Evolutionary conservation across 495 filamentous ascomycete genomes (phyloP).

Genomic region (Penicillium silybi): DNA sequence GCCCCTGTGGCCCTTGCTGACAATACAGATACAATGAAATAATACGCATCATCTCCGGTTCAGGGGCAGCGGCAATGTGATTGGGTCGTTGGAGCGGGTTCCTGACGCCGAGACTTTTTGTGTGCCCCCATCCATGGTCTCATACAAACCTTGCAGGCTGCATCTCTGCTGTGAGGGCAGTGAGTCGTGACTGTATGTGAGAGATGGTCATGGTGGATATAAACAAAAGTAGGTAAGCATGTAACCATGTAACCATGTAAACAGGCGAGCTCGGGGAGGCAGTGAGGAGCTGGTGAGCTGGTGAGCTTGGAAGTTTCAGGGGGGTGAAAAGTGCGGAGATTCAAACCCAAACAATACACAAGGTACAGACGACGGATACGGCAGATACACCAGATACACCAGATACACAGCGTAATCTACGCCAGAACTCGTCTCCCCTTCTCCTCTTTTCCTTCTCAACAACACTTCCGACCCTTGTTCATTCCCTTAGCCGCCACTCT

Average conservation of each 20-base stretch:
- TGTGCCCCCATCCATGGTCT: conserved; percentile 7
- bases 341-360: neutral
- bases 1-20: neutral
- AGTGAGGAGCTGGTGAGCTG: neutral
- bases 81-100: conserved; percentile 25
- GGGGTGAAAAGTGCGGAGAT: conserved; percentile 5
- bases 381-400: neutral
- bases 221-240: neutral
- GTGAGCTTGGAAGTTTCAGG: conserved; percentile 3
- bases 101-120: conserved; percentile 25
- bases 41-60: conserved; percentile 13
- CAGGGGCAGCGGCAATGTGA: conserved; percentile 19
- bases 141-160: conserved; percentile 12
- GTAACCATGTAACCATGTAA: too few relatives aligned
- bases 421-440: conserved; percentile 16
- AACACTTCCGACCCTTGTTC: conserved; percentile 15
- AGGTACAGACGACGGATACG: neutral
- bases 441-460: conserved; percentile 19
- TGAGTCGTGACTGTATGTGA: neutral
- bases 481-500: conserved; percentile 29
- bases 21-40: neutral
- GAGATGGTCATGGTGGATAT: neutral
- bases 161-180: neutral
- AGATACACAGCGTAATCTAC: neutral
- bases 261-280: neutral